Evolutionary conservation across 495 filamentous ascomycete genomes (phyloP), one percentile per base, ranked within the genome.

Genomic region (Penicillium canescens): DNA sequence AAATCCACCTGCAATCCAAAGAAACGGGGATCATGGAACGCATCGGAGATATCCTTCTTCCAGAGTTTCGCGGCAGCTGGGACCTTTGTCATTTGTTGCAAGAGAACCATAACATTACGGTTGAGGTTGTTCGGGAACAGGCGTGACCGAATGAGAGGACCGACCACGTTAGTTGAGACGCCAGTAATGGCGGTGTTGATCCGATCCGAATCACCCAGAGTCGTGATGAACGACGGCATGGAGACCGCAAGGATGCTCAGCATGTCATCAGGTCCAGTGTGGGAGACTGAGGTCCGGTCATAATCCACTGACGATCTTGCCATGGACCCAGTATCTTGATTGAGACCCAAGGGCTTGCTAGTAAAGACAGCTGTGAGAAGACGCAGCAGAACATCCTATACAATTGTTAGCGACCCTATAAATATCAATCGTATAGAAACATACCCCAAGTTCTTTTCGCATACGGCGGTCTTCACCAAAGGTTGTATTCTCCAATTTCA

Each of bases 401-500:
- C 9, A 9, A 39, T 44, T 36, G 62, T 75, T 52, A 75, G 70
- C 60, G 46, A 65, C 43, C 16, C 42, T 38, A 35, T 21, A 48
- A 26, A 37, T 39, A 14, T 6, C 14, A 36, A 50, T 1, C 18
- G 42, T 39, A 20, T 55, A 33, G 9, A 24, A 20, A 79, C 89
- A 62, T 81, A 96, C 92, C 24, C 88, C 90, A 12, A 99, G 77
- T 38, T 99, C 94, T 66, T 87, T 85, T 57, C 94, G 81, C 93
- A 98, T 96, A 61, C 86, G 91, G 36, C 88, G 83, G 72, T 98
- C 91, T 69, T 98, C 94, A 21, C 94, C 94, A 71, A 97, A 98
- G 57, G 91, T 98, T 10, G 94, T 99, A 62, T 98, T 96, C 63
- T 97, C 91, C 38, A 96, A 83, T 72, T 99, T 99, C 61, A 91